Conservation (phyloP, 306 rosid species). For the Cucurbita moschata region DNA sequence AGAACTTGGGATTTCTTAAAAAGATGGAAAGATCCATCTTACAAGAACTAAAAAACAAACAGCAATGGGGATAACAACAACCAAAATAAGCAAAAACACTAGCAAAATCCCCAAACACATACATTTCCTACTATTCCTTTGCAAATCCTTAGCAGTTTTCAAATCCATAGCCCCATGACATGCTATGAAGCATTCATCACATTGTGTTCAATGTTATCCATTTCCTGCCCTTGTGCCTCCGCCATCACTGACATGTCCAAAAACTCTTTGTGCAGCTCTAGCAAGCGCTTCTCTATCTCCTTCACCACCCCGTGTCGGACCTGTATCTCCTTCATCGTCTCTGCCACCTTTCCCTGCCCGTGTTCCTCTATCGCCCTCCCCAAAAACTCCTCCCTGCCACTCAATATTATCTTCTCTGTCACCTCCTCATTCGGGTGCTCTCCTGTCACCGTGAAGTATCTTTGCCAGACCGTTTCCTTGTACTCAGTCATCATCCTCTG, state of each 20-base stretch:
- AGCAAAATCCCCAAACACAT: slow-evolving; percentile 51
- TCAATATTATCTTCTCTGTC: slow-evolving; percentile 61
- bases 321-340: slow-evolving; percentile 71
- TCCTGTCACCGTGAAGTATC: slow-evolving; percentile 66
- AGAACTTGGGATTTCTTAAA: not conserved
- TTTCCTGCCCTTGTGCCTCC: slow-evolving; percentile 81
- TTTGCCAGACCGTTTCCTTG: slow-evolving; percentile 64
- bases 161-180: slow-evolving; percentile 55
- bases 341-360: slow-evolving; percentile 67
- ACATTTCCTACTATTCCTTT: slow-evolving; percentile 55
- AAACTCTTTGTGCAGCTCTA: slow-evolving; percentile 74
- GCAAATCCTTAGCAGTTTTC: slow-evolving; percentile 36
- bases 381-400: slow-evolving; percentile 46
- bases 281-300: slow-evolving; percentile 60
- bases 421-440: slow-evolving; percentile 62
- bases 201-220: slow-evolving; percentile 83
- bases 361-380: slow-evolving; percentile 50
- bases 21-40: not conserved
- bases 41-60: slow-evolving; percentile 4
- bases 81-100: slow-evolving; percentile 40
- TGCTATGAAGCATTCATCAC: slow-evolving; percentile 56
- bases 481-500: slow-evolving; percentile 76
- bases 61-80: slow-evolving; percentile 23
- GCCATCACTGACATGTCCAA: slow-evolving; percentile 93
- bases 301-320: slow-evolving; percentile 63